A percentile compares a stretch with the other conserved stretches of the same genome.
Evolutionary conservation across 768 basidiomycete species (phyloP).

Genomic region (Mycena kentingensis): DNA sequence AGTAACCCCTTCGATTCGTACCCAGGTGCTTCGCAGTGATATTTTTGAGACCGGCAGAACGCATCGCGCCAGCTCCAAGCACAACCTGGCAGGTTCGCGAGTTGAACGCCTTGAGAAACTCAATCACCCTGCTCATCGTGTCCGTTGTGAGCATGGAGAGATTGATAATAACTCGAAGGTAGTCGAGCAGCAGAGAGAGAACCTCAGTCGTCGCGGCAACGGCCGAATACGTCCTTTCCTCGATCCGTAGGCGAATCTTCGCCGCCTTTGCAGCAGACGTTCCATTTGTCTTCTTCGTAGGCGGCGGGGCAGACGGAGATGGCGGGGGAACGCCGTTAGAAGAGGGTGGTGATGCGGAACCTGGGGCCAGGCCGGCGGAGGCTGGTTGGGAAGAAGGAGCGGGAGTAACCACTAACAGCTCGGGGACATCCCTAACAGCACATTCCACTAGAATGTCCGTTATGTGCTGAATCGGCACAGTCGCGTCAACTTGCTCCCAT

Average conservation of each 20-base stretch:
- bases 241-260: conserved; percentile 69
- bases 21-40: conserved; percentile 98
- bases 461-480: conserved; percentile 64
- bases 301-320: conserved; percentile 20
- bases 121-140: conserved; percentile 91
- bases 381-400: conserved; percentile 20
- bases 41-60: conserved; percentile 94
- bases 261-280: conserved; percentile 32
- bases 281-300: conserved; percentile 21
- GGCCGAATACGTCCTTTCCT: conserved; percentile 81
- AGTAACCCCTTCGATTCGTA: conserved; percentile 35
- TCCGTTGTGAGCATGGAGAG: conserved; percentile 89
- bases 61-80: conserved; percentile 98
- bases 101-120: conserved; percentile 97
- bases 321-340: conserved; percentile 20
- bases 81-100: conserved; percentile 98
- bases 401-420: conserved; percentile 47
- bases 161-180: conserved; percentile 86
- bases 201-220: conserved; percentile 84
- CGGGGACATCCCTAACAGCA: conserved; percentile 79
- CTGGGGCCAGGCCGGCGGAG: conserved; percentile 18
- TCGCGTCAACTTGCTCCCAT: conserved; percentile 84
- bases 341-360: conserved; percentile 19
- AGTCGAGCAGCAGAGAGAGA: conserved; percentile 75
- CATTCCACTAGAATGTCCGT: conserved; percentile 75